Evolutionary conservation across 768 basidiomycete genomes (phyloP), one percentile per base, ranked within the genome.

Genomic region (Dendrothele bispora): DNA sequence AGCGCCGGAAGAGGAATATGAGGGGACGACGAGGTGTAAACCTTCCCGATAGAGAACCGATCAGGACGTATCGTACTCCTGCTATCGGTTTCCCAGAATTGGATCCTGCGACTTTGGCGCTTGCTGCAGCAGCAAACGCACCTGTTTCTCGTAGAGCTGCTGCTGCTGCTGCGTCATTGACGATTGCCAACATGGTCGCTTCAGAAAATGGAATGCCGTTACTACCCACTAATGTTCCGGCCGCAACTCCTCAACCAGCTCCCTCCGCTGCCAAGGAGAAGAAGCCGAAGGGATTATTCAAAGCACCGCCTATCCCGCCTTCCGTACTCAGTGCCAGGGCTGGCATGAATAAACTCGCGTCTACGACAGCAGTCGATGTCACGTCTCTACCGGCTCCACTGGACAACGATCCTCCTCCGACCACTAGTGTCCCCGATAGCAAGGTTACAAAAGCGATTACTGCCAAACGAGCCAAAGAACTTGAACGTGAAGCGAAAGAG

Each of bases 111-210:
- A 82, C 82, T 0, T 69, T 88, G 34, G 87, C 88, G 1, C 63
- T 82, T 6, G 83, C 80, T 1, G 79, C 75, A 14, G 81, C 84
- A 0, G 80, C 81, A 3, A 80, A 73, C 45, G 84, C 84, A 2
- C 86, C 88, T 0, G 80, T 82, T 11, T 84, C 85, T 0, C 71
- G 91, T 47, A 75, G 93, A 57, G 93, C 91, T 3, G 94, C 94
- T 0, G 94, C 94, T 1, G 86, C 87, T 0, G 88, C 88, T 5
- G 91, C 91, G 3, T 82, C 83, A 5, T 54, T 88, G 36, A 91
- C 84, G n/a, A 93, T 93, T 55, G 90, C 91, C 26, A 90, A 86
- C 57, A 90, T 95, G 79, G 91, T 94, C 1, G 93, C 93, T 2
- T 88, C 88, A 1, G 93, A 95, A 68, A 94, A 94, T 55, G 90